These are phyloP conservation scores for Piromyces finnis DNA, from an alignment of 192 early-diverging fungal genomes.

Conservation along the genomic window DNA sequence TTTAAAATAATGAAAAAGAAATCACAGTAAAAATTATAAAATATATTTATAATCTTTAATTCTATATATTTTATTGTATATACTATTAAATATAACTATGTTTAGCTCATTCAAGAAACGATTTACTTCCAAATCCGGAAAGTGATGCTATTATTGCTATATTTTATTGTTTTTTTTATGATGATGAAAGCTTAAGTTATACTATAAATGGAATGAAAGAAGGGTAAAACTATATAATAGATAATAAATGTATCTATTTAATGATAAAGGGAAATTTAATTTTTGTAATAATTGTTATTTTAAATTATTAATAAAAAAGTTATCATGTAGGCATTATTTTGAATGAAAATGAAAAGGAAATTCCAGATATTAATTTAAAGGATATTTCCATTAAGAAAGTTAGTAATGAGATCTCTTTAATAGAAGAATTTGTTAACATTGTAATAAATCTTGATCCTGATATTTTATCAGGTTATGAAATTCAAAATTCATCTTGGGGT, in stretches of 20 bases:
- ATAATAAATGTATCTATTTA: neutral
- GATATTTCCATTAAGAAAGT: neutral
- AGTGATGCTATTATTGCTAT: conserved; percentile 36
- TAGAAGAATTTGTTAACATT: conserved; percentile 28
- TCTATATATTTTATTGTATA: neutral
- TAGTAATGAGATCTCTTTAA: conserved; percentile 30
- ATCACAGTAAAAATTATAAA: neutral
- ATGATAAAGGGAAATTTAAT: too few relatives aligned
- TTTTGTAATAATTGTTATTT: too few relatives aligned
- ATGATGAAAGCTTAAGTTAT: conserved; percentile 11
- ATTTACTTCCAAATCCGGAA: conserved; percentile 46
- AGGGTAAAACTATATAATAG: neutral
- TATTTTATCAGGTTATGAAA: conserved; percentile 70
- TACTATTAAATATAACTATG: neutral
- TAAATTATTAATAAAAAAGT: too few relatives aligned
- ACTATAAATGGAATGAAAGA: conserved; percentile 7
- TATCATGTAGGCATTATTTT: neutral
- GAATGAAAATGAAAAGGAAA: neutral
- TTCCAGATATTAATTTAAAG: neutral
- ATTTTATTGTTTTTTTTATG: conserved; percentile 50
- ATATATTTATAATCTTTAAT: too few relatives aligned
- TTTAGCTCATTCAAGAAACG: conserved; percentile 13
- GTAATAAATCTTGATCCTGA: conserved; percentile 60
- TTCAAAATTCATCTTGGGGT: conserved; percentile 77
- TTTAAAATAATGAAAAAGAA: too few relatives aligned